A percentile compares a stretch with the other conserved stretches of the same genome.
Evolutionary conservation across 805 yeast genomes (phyloP).

Genomic region (Cyberlindnera americana): DNA sequence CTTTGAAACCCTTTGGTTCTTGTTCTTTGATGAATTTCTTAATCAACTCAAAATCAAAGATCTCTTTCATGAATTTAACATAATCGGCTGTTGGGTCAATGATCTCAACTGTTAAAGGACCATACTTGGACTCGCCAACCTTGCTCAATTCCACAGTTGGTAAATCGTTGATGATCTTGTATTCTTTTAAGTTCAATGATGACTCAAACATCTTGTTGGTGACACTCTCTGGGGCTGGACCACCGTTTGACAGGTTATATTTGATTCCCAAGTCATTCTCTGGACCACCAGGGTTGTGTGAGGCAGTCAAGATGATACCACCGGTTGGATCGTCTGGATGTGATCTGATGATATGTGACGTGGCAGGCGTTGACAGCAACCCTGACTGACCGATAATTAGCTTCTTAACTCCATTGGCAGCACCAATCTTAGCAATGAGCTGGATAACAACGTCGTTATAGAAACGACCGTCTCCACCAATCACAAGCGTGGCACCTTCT

Average conservation of each 20-base stretch:
- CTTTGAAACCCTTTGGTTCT: slow-evolving; percentile 50
- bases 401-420: slow-evolving; percentile 87
- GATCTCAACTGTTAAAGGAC: slow-evolving; percentile 69
- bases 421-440: slow-evolving; percentile 75
- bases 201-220: slow-evolving; percentile 81
- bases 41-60: slow-evolving; percentile 85
- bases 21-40: slow-evolving; percentile 57
- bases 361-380: slow-evolving; percentile 91
- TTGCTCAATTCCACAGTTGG: slow-evolving; percentile 61
- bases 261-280: slow-evolving; percentile 89
- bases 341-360: slow-evolving; percentile 86
- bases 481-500: slow-evolving; percentile 67
- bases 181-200: slow-evolving; percentile 54
- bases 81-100: slow-evolving; percentile 81
- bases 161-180: slow-evolving; percentile 55
- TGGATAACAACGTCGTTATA: slow-evolving; percentile 82
- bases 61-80: slow-evolving; percentile 71
- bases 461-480: slow-evolving; percentile 97
- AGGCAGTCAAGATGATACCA: slow-evolving; percentile 93
- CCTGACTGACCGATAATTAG: slow-evolving; percentile 87
- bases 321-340: slow-evolving; percentile 62
- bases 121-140: slow-evolving; percentile 52
- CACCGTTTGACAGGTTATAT: slow-evolving; percentile 92
- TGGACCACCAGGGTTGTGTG: slow-evolving; percentile 98
- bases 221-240: slow-evolving; percentile 96